Evolutionary conservation across 2,329 filamentous ascomycete genomes (phyloP), one percentile per base, ranked within the genome.

Genomic region (Hymenoscyphus linearis): DNA sequence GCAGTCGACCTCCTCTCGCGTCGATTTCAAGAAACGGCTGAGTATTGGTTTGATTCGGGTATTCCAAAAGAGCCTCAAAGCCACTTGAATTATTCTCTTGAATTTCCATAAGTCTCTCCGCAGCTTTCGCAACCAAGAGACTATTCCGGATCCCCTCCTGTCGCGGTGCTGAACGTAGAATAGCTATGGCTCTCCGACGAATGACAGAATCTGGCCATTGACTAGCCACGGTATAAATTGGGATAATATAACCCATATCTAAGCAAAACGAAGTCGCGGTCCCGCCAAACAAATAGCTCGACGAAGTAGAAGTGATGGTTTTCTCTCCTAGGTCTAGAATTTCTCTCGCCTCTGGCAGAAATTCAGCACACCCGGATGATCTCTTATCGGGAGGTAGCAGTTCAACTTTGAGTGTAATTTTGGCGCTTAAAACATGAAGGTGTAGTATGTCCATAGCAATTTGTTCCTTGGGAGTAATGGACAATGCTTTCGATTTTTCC

Each of bases 71-170:
- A 7, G 35, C 26, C 2, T 36, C 9, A 2, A 27, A 25, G 22
- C 31, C n/a, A 9, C 12, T n/a, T 7, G 26, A 18, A 1, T 13
- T 22, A 26, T 44, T 62, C n/a, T 67, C 67, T 59, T 69, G 64
- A 26, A 70, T 63, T 27, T 67, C 55, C 26, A 67, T 59, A 22
- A 66, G 53, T 10, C 60, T 64, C 25, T 69, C 62, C 2, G 65
- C 62, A 50, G 64, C 61, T 13, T 62, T 64, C 3, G 65, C 66
- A 10, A 60, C 60, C 2, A 69, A 37, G 13, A 63, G 16, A 3
- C 63, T 62, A 52, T 89, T 85, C 86, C 86, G 88, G 76, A 89
- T 84, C 18, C 83, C 85, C 72, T 89, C 86, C 55, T 85, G 78
- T 12, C 85, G 77, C 14, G 83, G 79, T 65, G 81, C 83, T 66